Percentiles rank a stretch among this genome's conserved stretches.
Conservation (phyloP, 352 stramenopile genomes). For the Phytophthora nicotianae region DNA sequence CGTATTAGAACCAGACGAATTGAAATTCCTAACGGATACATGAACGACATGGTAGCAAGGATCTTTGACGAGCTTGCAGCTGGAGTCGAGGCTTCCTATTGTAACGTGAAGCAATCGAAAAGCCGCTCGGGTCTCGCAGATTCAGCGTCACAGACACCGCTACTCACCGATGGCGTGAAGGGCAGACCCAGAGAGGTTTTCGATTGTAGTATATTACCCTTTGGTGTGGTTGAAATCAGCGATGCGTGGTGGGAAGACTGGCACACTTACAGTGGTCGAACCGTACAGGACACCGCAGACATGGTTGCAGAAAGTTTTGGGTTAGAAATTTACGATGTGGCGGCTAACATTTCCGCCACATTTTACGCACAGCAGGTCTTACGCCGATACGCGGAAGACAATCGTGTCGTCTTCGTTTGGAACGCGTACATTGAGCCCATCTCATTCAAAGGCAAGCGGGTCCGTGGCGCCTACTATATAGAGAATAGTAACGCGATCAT, state of each 20-base stretch:
- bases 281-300: conserved; percentile 15
- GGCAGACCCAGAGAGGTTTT: not conserved
- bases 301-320: conserved; percentile 56
- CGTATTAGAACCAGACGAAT: conserved; percentile 12
- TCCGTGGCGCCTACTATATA: conserved; percentile 39
- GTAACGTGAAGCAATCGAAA: not conserved
- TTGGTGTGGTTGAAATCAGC: conserved; percentile 1
- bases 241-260: conserved; percentile 18
- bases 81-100: conserved; percentile 33
- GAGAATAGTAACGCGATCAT: conserved; percentile 64
- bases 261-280: conserved; percentile 23
- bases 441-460: conserved; percentile 43
- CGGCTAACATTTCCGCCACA: conserved; percentile 44
- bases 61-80: conserved; percentile 33
- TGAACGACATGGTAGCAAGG: conserved; percentile 3
- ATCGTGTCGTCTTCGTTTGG: conserved; percentile 61
- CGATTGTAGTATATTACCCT: not conserved
- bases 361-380: conserved; percentile 59
- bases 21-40: conserved; percentile 16
- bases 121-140: not conserved
- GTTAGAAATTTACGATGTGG: conserved; percentile 44
- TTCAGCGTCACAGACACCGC: not conserved
- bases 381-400: conserved; percentile 47
- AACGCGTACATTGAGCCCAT: conserved; percentile 48
- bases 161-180: not conserved